phyloP scores from a whole-genome alignment of 108 stramenopile species.

The Pelagomonas calceolata region DNA sequence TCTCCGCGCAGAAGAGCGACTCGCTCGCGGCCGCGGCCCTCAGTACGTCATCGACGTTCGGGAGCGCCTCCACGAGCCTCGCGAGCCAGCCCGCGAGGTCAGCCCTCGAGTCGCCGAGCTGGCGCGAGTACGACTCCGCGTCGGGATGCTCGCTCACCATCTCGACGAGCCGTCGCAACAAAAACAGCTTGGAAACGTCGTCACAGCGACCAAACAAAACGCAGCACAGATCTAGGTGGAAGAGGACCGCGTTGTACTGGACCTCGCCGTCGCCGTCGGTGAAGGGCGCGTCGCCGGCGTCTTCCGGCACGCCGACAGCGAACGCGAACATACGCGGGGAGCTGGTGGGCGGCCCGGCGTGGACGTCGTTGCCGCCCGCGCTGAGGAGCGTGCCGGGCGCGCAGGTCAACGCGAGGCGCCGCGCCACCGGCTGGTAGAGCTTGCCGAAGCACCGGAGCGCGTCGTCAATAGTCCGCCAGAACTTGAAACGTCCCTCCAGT shows the following conservation, averaged over 20 bases:
- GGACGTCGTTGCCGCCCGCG: slow-evolving; percentile 60
- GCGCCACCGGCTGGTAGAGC: slow-evolving; percentile 41
- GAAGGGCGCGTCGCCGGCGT: background rate
- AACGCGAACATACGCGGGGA: slow-evolving; percentile 57
- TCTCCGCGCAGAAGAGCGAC: too few relatives aligned
- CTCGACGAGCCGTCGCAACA: too few relatives aligned
- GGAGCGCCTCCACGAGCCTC: background rate
- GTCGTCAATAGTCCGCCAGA: slow-evolving; percentile 23
- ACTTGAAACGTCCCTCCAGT: too few relatives aligned
- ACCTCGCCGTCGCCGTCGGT: slow-evolving; percentile 49
- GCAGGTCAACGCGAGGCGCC: slow-evolving; percentile 9
- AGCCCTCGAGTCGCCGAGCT: too few relatives aligned
- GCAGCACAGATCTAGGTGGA: slow-evolving; percentile 52
- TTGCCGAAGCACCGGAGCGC: slow-evolving; percentile 46
- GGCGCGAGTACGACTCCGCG: too few relatives aligned
- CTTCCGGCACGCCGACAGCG: slow-evolving; percentile 48
- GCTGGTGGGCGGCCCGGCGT: slow-evolving; percentile 47
- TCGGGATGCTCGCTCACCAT: too few relatives aligned
- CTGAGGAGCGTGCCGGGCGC: slow-evolving; percentile 46
- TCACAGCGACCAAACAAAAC: slow-evolving; percentile 41
- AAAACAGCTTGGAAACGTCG: too few relatives aligned
- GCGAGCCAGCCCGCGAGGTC: too few relatives aligned
- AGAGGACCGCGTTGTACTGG: slow-evolving; percentile 51
- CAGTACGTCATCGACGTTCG: too few relatives aligned
- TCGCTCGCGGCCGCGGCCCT: too few relatives aligned